Conservation (phyloP, 768 basidiomycete species). For the Leucocoprinus leucothites region DNA sequence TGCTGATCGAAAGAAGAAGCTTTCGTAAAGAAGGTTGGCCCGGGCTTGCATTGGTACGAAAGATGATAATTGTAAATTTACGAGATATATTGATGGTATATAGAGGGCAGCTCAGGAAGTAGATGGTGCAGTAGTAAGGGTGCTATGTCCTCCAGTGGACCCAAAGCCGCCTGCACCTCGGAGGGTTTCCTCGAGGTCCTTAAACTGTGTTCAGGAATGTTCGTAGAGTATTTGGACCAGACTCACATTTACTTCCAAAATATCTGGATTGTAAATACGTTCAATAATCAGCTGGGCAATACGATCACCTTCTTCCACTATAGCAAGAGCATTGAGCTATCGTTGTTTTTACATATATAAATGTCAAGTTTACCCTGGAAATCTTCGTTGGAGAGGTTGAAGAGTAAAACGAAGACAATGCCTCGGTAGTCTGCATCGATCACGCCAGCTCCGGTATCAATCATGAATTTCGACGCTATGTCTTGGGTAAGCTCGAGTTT, state of each 20-base stretch:
- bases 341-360: constrained; percentile 8
- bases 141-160: constrained; percentile 84
- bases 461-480: constrained; percentile 94
- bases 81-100: constrained; percentile 5
- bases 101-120: constrained; percentile 5
- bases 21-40: constrained; percentile 10
- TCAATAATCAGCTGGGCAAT: constrained; percentile 95
- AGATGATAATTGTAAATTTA: constrained; percentile 11
- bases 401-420: constrained; percentile 84
- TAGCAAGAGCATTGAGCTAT: neutral
- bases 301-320: constrained; percentile 93
- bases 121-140: constrained; percentile 31
- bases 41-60: constrained; percentile 1
- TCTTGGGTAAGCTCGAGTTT: neutral
- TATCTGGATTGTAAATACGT: constrained; percentile 80
- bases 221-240: constrained; percentile 5
- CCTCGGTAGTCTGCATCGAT: constrained; percentile 97
- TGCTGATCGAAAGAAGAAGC: constrained; percentile 32
- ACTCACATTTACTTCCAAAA: constrained; percentile 82
- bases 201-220: constrained; percentile 2
- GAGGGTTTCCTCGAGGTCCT: constrained; percentile 84
- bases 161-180: constrained; percentile 90
- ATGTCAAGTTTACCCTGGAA: constrained; percentile 74
- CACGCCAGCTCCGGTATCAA: constrained; percentile 96
- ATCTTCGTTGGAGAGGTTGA: constrained; percentile 88